Conservation (phyloP, 805 yeast species). For the Suhomyces pyralidae region DNA sequence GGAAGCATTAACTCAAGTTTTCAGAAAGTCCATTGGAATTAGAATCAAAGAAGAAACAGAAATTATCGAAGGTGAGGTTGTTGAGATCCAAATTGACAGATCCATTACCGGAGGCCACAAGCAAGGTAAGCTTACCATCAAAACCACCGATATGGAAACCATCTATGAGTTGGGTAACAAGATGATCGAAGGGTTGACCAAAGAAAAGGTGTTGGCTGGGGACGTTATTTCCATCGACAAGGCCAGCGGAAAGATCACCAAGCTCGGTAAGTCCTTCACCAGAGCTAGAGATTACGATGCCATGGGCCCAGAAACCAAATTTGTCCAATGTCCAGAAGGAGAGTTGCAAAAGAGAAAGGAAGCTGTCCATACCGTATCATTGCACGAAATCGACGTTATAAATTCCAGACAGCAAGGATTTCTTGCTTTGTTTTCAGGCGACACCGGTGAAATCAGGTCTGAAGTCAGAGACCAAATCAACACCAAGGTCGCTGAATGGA, state of each 20-base stretch:
- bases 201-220: slow-evolving; percentile 95
- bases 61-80: slow-evolving; percentile 97
- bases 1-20: slow-evolving; percentile 94
- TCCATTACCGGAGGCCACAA: slow-evolving; percentile 96
- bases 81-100: slow-evolving; percentile 91
- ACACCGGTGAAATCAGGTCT: slow-evolving; percentile 95
- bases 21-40: slow-evolving; percentile 92
- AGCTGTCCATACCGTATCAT: slow-evolving; percentile 95
- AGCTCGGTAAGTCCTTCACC: slow-evolving; percentile 93
- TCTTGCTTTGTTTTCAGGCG: slow-evolving; percentile 90
- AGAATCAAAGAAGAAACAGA: slow-evolving; percentile 96
- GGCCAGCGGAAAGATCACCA: slow-evolving; percentile 89
- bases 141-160: slow-evolving; percentile 98
- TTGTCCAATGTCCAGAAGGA: slow-evolving; percentile 98
- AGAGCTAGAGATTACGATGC: slow-evolving; percentile 98
- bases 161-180: slow-evolving; percentile 92
- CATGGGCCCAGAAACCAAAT: slow-evolving; percentile 96
- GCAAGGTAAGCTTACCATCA: slow-evolving; percentile 95
- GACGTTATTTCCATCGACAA: slow-evolving; percentile 95
- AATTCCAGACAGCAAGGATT: slow-evolving; percentile 98
- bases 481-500: slow-evolving; percentile 96
- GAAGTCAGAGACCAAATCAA: slow-evolving; percentile 96
- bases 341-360: slow-evolving; percentile 94
- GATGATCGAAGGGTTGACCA: slow-evolving; percentile 91
- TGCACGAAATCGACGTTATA: slow-evolving; percentile 96